Conservation (phyloP, 139 green algal species). For the Gonium pectorale region DNA sequence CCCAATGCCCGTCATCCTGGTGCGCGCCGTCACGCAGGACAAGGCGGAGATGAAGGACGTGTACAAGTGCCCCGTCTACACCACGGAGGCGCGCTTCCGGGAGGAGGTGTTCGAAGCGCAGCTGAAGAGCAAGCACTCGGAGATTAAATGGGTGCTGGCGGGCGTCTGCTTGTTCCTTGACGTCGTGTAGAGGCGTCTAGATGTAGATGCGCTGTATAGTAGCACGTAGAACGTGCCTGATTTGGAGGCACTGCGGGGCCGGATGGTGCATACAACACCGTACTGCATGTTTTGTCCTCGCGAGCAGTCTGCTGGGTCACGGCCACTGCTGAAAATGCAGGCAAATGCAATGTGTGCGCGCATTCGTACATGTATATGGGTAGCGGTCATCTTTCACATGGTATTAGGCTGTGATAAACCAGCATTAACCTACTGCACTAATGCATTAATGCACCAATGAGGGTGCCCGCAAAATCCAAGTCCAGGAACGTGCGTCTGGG, state of each 20-base stretch:
- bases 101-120: constrained; percentile 95
- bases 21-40: constrained; percentile 86
- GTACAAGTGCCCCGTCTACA: constrained; percentile 94
- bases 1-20: constrained; percentile 86
- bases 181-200: constrained; percentile 64
- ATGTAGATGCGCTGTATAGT: neutral
- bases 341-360: neutral
- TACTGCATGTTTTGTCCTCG: neutral
- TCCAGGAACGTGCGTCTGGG: too few species aligned
- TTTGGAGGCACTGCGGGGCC: neutral
- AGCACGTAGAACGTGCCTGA: neutral
- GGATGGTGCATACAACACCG: neutral
- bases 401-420: too few species aligned
- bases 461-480: too few species aligned
- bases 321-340: too few species aligned
- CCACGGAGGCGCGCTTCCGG: constrained; percentile 88
- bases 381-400: too few species aligned
- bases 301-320: too few species aligned
- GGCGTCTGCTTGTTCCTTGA: constrained; percentile 88
- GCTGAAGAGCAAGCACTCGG: constrained; percentile 85
- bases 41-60: constrained; percentile 87
- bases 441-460: too few species aligned
- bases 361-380: too few species aligned
- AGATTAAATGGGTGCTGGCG: constrained; percentile 87
- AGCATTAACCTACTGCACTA: too few species aligned